These are phyloP conservation scores for Trametes punicea DNA, from an alignment of 768 basidiomycete genomes.

Conservation along the genomic window DNA sequence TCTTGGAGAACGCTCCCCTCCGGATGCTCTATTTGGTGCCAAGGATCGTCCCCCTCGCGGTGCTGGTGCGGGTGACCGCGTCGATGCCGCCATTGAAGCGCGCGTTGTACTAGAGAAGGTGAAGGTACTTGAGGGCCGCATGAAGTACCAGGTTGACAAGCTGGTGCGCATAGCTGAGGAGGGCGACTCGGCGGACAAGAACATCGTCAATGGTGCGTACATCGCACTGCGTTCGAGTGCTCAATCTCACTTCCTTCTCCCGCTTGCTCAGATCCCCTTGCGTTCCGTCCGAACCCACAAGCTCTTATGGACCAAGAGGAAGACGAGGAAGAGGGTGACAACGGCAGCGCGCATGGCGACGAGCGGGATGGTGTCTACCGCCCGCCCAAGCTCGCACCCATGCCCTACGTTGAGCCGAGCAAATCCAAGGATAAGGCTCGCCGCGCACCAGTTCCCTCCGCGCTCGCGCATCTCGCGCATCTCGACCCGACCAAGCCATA, in stretches of 20 bases:
- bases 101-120: constrained; percentile 88
- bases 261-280: constrained; percentile 67
- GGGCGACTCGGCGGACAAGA: constrained; percentile 36
- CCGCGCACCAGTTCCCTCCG: constrained; percentile 57
- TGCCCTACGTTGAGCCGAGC: constrained; percentile 71
- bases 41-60: constrained; percentile 54
- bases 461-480: constrained; percentile 51
- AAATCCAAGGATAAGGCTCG: constrained; percentile 47
- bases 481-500: constrained; percentile 61
- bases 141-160: constrained; percentile 96
- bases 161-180: constrained; percentile 76
- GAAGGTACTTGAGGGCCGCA: constrained; percentile 76
- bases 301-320: constrained; percentile 52
- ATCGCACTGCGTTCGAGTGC: neutral
- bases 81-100: constrained; percentile 75
- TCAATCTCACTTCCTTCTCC: neutral
- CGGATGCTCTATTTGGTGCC: constrained; percentile 50
- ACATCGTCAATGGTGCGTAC: constrained; percentile 55
- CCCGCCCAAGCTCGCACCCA: constrained; percentile 85
- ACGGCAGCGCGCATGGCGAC: constrained; percentile 18
- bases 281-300: constrained; percentile 87
- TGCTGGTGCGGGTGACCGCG: constrained; percentile 62
- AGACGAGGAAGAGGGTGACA: constrained; percentile 32
- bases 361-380: constrained; percentile 62
- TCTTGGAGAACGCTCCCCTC: constrained; percentile 47